Conservation (phyloP, 2,329 filamentous ascomycete genomes). For the Cylindrodendrum hubeiense region DNA sequence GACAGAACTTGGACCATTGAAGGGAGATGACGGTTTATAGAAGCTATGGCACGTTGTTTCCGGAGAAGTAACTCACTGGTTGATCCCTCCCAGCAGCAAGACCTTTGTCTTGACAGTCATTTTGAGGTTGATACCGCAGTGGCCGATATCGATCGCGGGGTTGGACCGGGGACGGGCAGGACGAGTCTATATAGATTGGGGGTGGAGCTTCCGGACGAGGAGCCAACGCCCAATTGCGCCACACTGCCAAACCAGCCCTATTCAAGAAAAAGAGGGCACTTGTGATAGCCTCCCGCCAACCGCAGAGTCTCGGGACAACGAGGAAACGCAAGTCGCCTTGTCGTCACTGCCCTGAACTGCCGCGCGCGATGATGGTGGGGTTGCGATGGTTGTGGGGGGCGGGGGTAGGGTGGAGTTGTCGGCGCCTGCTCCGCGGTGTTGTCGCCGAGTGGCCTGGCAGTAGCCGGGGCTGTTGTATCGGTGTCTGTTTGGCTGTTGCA, state of each 20-base stretch:
- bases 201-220: neutral
- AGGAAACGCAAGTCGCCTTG: neutral
- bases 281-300: neutral
- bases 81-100: slow-evolving; percentile 54
- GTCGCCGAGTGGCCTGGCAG: neutral
- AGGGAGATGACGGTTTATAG: neutral
- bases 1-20: neutral
- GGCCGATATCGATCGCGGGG: slow-evolving; percentile 13
- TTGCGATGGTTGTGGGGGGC: slow-evolving; percentile 19
- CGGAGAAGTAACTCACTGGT: slow-evolving; percentile 48
- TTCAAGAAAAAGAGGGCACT: neutral
- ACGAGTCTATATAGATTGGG: neutral
- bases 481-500: neutral
- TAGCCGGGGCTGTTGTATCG: neutral
- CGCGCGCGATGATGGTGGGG: slow-evolving; percentile 17
- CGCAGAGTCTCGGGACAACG: neutral
- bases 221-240: neutral
- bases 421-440: neutral
- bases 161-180: neutral
- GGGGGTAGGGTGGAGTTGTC: slow-evolving; percentile 6
- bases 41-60: neutral
- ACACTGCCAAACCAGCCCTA: neutral
- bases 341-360: slow-evolving; percentile 6
- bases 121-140: slow-evolving; percentile 2
- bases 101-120: slow-evolving; percentile 51